A percentile compares a stretch with the other conserved stretches of the same genome.
Evolutionary conservation across 139 green algal genomes (phyloP).

Genomic region (Bryopsis sp.): DNA sequence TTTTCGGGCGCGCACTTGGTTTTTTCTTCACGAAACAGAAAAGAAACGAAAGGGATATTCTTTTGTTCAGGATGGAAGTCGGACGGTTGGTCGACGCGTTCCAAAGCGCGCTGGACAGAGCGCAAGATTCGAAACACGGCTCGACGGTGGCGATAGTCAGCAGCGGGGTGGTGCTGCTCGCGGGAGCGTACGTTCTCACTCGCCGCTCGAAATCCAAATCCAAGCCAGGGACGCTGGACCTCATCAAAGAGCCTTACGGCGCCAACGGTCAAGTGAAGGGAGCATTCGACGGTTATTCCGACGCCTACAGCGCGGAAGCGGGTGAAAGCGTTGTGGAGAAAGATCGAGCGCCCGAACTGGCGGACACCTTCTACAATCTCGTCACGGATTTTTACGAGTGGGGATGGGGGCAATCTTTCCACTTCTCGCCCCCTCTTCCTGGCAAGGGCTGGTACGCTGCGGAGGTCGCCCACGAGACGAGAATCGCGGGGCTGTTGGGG

Average conservation of each 20-base stretch:
- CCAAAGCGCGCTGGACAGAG: not conserved
- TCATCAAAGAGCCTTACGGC: not conserved
- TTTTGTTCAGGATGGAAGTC: not conserved
- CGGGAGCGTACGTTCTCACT: not conserved
- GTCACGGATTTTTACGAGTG: conserved; percentile 98
- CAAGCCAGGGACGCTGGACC: not conserved
- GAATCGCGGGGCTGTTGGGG: conserved; percentile 57
- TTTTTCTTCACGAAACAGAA: no score
- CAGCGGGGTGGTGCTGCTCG: not conserved
- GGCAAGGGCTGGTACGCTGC: conserved; percentile 48
- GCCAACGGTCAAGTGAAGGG: not conserved
- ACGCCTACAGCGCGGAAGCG: conserved; percentile 40
- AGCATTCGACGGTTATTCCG: conserved; percentile 9
- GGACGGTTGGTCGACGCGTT: not conserved
- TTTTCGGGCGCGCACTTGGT: no score
- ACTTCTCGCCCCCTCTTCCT: conserved; percentile 88
- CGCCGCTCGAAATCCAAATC: not conserved
- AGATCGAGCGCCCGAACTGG: conserved; percentile 43
- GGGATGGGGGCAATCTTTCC: conserved; percentile 95
- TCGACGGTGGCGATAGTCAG: not conserved
- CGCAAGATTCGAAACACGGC: not conserved
- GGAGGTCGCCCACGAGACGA: conserved; percentile 82
- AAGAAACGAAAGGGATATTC: no score
- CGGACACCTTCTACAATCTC: conserved; percentile 64
- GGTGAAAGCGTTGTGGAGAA: conserved; percentile 40